Percentiles rank a stretch among this genome's conserved stretches.
phyloP scores from a whole-genome alignment of 2,329 filamentous ascomycete species.

The Neopestalotiopsis sp. region DNA sequence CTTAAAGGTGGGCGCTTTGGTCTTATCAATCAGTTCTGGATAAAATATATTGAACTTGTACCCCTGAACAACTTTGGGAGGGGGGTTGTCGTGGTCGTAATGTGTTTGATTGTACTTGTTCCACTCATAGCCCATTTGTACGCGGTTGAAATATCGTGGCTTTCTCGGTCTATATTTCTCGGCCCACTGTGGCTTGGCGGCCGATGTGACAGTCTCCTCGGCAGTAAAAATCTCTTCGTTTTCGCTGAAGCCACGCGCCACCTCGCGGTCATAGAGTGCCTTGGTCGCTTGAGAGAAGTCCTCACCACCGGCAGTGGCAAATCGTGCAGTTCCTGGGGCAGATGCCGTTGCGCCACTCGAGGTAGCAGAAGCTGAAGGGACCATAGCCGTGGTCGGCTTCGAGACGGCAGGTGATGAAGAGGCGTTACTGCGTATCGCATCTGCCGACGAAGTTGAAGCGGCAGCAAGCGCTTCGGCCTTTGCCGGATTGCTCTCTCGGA shows the following conservation, averaged over 20 bases:
- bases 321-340: slow-evolving; percentile 66
- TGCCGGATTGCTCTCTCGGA: slow-evolving; percentile 71
- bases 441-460: slow-evolving; percentile 44
- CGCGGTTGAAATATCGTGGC: slow-evolving; percentile 95
- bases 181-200: slow-evolving; percentile 75
- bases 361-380: slow-evolving; percentile 34
- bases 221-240: slow-evolving; percentile 95
- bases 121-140: slow-evolving; percentile 99
- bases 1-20: slow-evolving; percentile 92
- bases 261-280: slow-evolving; percentile 89
- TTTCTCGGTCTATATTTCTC: slow-evolving; percentile 88
- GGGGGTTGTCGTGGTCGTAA: slow-evolving; percentile 97
- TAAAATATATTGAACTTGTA: slow-evolving; percentile 99
- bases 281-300: slow-evolving; percentile 88
- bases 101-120: slow-evolving; percentile 99
- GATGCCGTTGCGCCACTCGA: slow-evolving; percentile 36
- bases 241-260: slow-evolving; percentile 87
- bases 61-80: slow-evolving; percentile 96
- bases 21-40: slow-evolving; percentile 93
- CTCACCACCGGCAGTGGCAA: slow-evolving; percentile 71
- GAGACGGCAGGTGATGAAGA: slow-evolving; percentile 29
- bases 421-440: slow-evolving; percentile 25
- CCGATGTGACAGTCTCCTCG: slow-evolving; percentile 77
- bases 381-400: slow-evolving; percentile 24
- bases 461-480: slow-evolving; percentile 58